A percentile compares a stretch with the other conserved stretches of the same genome.
phyloP scores from a whole-genome alignment of 2,329 filamentous ascomycete species.

The Botrytis medusae region DNA sequence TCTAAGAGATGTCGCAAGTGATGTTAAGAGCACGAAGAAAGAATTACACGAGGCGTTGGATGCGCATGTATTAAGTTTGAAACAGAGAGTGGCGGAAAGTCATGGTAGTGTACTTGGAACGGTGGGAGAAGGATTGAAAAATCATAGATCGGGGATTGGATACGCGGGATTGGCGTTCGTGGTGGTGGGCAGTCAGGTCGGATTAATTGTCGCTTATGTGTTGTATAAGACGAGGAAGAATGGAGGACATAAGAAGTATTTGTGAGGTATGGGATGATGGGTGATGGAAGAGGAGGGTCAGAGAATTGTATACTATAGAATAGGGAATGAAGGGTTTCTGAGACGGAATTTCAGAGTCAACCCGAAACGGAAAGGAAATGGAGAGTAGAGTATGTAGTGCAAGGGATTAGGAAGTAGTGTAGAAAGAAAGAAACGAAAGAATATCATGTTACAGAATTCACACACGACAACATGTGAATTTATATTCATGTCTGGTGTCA shows the following conservation, averaged over 20 bases:
- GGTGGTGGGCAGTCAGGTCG: constrained; percentile 35
- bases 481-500: background rate
- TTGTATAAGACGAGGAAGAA: constrained; percentile 39
- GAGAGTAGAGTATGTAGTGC: background rate
- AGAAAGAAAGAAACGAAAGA: background rate
- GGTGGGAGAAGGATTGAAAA: constrained; percentile 23
- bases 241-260: constrained; percentile 38
- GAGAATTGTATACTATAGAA: background rate
- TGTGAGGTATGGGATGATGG: constrained; percentile 26
- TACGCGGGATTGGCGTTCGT: constrained; percentile 26
- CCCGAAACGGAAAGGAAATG: background rate
- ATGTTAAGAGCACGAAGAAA: constrained; percentile 57
- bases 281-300: background rate
- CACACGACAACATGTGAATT: background rate
- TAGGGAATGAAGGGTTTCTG: background rate
- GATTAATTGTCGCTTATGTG: constrained; percentile 34
- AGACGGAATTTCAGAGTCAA: background rate
- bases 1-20: constrained; percentile 55
- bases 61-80: constrained; percentile 31
- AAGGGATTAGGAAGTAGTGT: background rate
- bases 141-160: constrained; percentile 7
- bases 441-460: background rate
- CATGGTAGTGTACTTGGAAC: constrained; percentile 29
- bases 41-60: constrained; percentile 43
- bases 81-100: constrained; percentile 30